Evolutionary conservation across 768 basidiomycete genomes (phyloP).

Genomic region (Boletus rufocinnamomeus): DNA sequence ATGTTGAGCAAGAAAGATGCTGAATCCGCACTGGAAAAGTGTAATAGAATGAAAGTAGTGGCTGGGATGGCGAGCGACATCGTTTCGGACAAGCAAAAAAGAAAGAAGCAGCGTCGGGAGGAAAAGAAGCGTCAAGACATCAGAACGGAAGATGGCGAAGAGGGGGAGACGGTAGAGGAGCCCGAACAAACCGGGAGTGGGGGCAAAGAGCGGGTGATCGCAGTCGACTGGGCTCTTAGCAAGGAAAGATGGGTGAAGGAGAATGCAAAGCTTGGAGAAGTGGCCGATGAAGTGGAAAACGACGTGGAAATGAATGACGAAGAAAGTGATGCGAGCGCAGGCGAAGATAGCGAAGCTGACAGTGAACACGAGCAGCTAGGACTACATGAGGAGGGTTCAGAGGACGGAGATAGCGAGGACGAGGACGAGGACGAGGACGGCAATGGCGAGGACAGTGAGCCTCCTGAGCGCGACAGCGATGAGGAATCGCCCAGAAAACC

Average conservation of each 20-base stretch:
- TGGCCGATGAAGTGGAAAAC: constrained; percentile 30
- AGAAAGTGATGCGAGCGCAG: constrained; percentile 20
- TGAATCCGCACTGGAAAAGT: constrained; percentile 73
- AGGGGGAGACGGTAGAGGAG: constrained; percentile 39
- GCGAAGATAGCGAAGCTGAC: constrained; percentile 35
- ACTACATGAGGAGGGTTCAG: constrained; percentile 37
- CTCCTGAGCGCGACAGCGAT: constrained; percentile 9
- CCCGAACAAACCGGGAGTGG: constrained; percentile 37
- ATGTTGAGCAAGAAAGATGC: constrained; percentile 86
- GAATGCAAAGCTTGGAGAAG: constrained; percentile 52
- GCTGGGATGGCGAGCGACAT: constrained; percentile 61
- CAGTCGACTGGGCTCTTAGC: constrained; percentile 96
- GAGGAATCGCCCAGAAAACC: constrained; percentile 58
- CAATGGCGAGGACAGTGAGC: constrained; percentile 28
- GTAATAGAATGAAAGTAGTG: constrained; percentile 73
- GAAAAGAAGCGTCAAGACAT: constrained; percentile 44
- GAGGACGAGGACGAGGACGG: constrained; percentile 29
- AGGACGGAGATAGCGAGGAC: constrained; percentile 35
- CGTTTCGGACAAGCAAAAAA: constrained; percentile 65
- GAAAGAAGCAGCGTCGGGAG: constrained; percentile 58
- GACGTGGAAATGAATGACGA: constrained; percentile 38
- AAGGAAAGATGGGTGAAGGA: constrained; percentile 91
- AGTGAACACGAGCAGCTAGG: constrained; percentile 47
- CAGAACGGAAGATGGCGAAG: constrained; percentile 38
- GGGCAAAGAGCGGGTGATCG: constrained; percentile 64